phyloP scores from a whole-genome alignment of 2,329 filamentous ascomycete species.

The Aureobasidium sp. region DNA sequence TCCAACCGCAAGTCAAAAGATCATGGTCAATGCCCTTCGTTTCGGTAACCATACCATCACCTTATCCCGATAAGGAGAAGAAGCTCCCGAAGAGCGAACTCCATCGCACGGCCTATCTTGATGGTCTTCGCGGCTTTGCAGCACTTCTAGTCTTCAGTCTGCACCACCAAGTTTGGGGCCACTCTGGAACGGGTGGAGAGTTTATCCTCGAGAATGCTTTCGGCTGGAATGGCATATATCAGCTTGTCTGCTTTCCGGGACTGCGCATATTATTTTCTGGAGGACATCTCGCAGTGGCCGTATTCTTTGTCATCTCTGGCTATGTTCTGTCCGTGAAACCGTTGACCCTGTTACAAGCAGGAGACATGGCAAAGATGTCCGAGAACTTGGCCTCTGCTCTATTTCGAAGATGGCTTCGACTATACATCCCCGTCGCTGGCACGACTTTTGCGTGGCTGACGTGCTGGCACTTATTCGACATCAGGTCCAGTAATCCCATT shows the following conservation, averaged over 20 bases:
- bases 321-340: slow-evolving; percentile 45
- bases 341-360: slow-evolving; percentile 35
- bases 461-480: slow-evolving; percentile 46
- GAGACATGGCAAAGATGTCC: slow-evolving; percentile 31
- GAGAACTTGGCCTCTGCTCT: slow-evolving; percentile 41
- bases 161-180: slow-evolving; percentile 51
- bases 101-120: slow-evolving; percentile 50
- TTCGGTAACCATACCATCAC: background rate
- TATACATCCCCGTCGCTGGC: slow-evolving; percentile 45
- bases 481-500: slow-evolving; percentile 34
- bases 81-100: slow-evolving; percentile 18
- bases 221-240: slow-evolving; percentile 41
- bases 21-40: background rate
- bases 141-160: slow-evolving; percentile 58
- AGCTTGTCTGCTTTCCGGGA: slow-evolving; percentile 47
- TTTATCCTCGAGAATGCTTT: slow-evolving; percentile 46
- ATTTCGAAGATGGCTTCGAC: slow-evolving; percentile 44
- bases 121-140: slow-evolving; percentile 59
- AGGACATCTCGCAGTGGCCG: slow-evolving; percentile 50
- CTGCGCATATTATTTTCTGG: slow-evolving; percentile 54
- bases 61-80: background rate
- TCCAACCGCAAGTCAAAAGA: background rate
- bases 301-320: slow-evolving; percentile 46
- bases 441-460: slow-evolving; percentile 48
- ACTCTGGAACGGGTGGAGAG: slow-evolving; percentile 33